Base-by-base conservation (phyloP, 108 stramenopile species). In the Nannochloropsis salina region DNA sequence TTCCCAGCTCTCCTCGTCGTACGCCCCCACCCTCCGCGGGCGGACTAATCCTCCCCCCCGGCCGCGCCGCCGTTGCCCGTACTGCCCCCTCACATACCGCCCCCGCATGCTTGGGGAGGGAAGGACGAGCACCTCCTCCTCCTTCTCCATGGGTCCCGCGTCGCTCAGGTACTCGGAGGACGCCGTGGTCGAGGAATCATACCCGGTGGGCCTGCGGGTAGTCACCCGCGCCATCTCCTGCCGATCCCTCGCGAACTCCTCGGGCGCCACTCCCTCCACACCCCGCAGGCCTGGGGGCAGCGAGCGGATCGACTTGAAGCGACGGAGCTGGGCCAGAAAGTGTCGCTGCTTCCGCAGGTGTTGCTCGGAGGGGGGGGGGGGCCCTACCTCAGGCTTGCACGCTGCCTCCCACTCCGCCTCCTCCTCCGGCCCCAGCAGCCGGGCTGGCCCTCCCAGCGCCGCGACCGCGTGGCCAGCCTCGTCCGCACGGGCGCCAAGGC, bases 201-300 rank as follows among this genome's bases (percentile, higher is more conserved):
- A 74, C n/a, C 61, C 61, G 1, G 5, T 2, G 1, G 61, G 61
- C 5, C n/a, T 2, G 20, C 61, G 15, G 1, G 61, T 74, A 20
- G 61, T n/a, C 61, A 74, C 61, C 61, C n/a, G 15, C 61, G 61
- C 61, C 61, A 74, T 74, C 61, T 74, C 61, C 61, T 74, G 61
- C 2, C 61, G 4, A 74, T 74, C 61, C 20, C 15, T 15, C 20
- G 61, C n/a, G 5, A 74, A 74, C 61, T 74, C 61, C 61, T 74
- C 61, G 15, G 15, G 61, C 20, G 20, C n/a, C 61, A 74, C 2
- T 20, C 3, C n/a, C 61, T 74, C 20, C n/a, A 74, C 61, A 15
- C 61, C 61, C 61, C 15, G 15, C 61, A 74, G 61, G 15, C 61
- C 61, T n/a, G 61, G n/a, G 4, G 61, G 61, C 61, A 74, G n/a